Base-by-base conservation (phyloP, 441 rosid genomes). In the Corymbia citriodora region DNA sequence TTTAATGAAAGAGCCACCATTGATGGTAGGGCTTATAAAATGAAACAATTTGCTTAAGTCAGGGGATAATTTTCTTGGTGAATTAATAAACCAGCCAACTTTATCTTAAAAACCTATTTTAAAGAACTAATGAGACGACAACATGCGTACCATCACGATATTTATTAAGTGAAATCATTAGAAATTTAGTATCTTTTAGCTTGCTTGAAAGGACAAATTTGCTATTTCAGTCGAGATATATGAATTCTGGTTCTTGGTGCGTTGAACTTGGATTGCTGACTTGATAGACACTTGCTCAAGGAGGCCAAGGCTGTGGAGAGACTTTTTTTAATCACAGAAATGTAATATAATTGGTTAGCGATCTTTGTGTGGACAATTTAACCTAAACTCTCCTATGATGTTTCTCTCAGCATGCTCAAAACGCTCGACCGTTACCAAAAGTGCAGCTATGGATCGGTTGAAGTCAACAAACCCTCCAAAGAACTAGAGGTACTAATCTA, bases 391-490 rank as follows among this genome's bases (percentile, higher is more conserved):
- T 48, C 72, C 15, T 23, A 17, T 21, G 16, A 40, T 59, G n/a
- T 13, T 86, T 31, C 29, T 40, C 68, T 68, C 89, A 98, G 99
- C 95, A 97, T 98, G 99, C 97, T 94, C 92, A 96, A 95, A 94
- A 95, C 98, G 55, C 95, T 98, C 52, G 99, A 98, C 21, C 95
- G 98, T 95, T 97, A 98, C 92, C 98, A 97, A 93, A 98, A 98
- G 93, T 96, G 99, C 92, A 98, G 99, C 94, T 97, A 97, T 93
- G 97, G 98, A 50, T 93, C 97, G 49, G 95, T 96, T 89, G 99
- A 97, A 94, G 97, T 95, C 55, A 96, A 92, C 93, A 98, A 93
- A 92, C 99, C 99, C 88, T 95, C 96, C 65, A 97, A 97, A 92
- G 99, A 98, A 91, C 97, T 98, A 36, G 99, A 98, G 99, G 99